These are phyloP conservation scores for Diphasiastrum complanatum DNA, from an alignment of 83 land plant species.

Conservation along the genomic window DNA sequence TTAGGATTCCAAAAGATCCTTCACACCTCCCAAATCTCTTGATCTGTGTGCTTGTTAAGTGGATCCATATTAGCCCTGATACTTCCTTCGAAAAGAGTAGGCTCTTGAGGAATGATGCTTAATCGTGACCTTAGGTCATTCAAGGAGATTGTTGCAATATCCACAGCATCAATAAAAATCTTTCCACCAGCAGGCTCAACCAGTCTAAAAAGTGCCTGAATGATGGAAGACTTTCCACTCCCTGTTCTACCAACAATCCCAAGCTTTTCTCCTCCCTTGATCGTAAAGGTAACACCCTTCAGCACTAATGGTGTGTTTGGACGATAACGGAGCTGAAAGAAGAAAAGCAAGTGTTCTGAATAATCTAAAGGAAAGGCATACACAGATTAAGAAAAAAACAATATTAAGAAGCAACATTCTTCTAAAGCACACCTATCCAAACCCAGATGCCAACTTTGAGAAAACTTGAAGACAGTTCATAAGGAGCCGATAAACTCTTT, in stretches of 20 bases:
- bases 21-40: slow-evolving; percentile 25
- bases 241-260: slow-evolving; percentile 29
- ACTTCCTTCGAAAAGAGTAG: slow-evolving; percentile 19
- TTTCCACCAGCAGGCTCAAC: slow-evolving; percentile 16
- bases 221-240: slow-evolving; percentile 21
- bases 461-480: too few species aligned
- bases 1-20: neutral
- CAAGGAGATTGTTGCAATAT: too few species aligned
- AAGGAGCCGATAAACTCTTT: too few species aligned
- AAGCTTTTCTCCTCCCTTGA: slow-evolving; percentile 5
- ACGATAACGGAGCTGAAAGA: slow-evolving; percentile 14
- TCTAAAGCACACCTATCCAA: too few species aligned
- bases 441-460: too few species aligned
- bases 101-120: slow-evolving; percentile 27
- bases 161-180: slow-evolving; percentile 19
- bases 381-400: neutral
- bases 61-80: slow-evolving; percentile 19
- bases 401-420: too few species aligned
- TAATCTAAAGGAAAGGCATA: neutral
- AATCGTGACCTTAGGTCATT: slow-evolving; percentile 13
- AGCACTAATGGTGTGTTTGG: slow-evolving; percentile 16
- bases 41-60: slow-evolving; percentile 18
- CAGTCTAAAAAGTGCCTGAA: slow-evolving; percentile 16
- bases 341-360: neutral
- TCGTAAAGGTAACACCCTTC: slow-evolving; percentile 22